Evolutionary conservation across 805 yeast genomes (phyloP).

Genomic region (Cyberlindnera misumaiensis): DNA sequence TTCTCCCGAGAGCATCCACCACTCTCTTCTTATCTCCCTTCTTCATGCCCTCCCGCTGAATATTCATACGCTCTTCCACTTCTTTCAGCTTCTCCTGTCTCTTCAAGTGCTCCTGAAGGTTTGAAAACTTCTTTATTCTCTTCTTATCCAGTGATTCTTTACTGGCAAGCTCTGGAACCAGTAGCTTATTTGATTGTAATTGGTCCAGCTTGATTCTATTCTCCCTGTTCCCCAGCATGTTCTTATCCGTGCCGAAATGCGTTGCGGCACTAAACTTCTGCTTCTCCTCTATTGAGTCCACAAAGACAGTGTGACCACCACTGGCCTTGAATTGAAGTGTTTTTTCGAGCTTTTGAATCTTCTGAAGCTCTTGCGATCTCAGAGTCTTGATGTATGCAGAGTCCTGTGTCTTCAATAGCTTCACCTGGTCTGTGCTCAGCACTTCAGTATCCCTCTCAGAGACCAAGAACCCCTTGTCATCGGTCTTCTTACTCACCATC

Average conservation of each 20-base stretch:
- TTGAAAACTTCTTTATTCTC: slow-evolving; percentile 54
- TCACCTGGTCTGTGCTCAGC: slow-evolving; percentile 66
- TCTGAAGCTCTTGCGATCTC: slow-evolving; percentile 59
- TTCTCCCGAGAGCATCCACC: slow-evolving; percentile 57
- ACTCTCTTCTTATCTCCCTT: slow-evolving; percentile 81
- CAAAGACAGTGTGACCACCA: slow-evolving; percentile 84
- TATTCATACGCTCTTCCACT: slow-evolving; percentile 66
- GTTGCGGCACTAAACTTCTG: slow-evolving; percentile 54
- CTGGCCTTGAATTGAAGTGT: slow-evolving; percentile 43
- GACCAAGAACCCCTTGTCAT: slow-evolving; percentile 59
- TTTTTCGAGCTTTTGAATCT: slow-evolving; percentile 46
- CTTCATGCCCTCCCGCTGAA: slow-evolving; percentile 84
- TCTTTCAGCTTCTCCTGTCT: slow-evolving; percentile 61
- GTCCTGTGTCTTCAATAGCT: slow-evolving; percentile 86
- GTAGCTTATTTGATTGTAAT: slow-evolving; percentile 34
- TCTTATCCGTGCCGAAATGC: slow-evolving; percentile 64
- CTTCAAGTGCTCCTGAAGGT: slow-evolving; percentile 57
- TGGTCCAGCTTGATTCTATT: slow-evolving; percentile 65
- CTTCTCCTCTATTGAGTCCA: slow-evolving; percentile 53
- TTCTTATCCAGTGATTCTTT: slow-evolving; percentile 38
- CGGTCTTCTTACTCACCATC: slow-evolving; percentile 69
- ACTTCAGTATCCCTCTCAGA: slow-evolving; percentile 59
- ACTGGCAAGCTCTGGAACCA: slow-evolving; percentile 23
- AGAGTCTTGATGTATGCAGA: slow-evolving; percentile 75
- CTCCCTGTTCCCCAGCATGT: slow-evolving; percentile 55